These are phyloP conservation scores for Waltiozyma sp. DNA, from an alignment of 1,139 yeast species.

Conservation along the genomic window DNA sequence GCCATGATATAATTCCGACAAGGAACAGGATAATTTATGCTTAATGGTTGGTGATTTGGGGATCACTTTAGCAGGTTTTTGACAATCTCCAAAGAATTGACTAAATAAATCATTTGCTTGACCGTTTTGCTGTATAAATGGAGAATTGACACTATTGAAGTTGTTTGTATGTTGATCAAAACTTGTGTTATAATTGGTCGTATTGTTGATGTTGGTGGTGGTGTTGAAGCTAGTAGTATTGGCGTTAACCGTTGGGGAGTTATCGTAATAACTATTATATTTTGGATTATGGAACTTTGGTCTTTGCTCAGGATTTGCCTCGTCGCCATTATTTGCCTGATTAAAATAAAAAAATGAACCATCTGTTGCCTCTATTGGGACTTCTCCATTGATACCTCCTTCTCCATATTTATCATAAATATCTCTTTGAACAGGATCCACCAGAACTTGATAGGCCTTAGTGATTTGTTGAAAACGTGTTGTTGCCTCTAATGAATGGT, in stretches of 20 bases:
- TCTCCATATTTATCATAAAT: slow-evolving; percentile 52
- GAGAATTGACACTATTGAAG: slow-evolving; percentile 1
- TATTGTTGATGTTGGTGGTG: slow-evolving; percentile 8
- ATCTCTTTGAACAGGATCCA: slow-evolving; percentile 41
- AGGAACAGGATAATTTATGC: slow-evolving; percentile 33
- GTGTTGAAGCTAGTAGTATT: slow-evolving; percentile 1
- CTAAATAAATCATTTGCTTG: slow-evolving; percentile 26
- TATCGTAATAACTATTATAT: slow-evolving; percentile 8
- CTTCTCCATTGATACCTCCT: slow-evolving; percentile 33
- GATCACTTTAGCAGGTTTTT: not conserved
- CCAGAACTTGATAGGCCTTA: slow-evolving; percentile 47
- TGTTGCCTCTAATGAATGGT: slow-evolving; percentile 39
- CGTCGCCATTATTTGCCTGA: slow-evolving; percentile 7
- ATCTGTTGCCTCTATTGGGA: not conserved
- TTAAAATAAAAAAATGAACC: not conserved
- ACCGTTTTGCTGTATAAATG: not conserved
- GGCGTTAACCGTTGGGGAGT: slow-evolving; percentile 3
- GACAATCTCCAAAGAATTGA: slow-evolving; percentile 23
- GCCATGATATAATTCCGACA: slow-evolving; percentile 39
- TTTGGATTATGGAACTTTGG: not conserved
- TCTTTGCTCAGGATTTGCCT: not conserved
- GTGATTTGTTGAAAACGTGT: slow-evolving; percentile 49
- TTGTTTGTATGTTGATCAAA: not conserved
- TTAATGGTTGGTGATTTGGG: slow-evolving; percentile 34
- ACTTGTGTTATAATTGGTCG: not conserved